Evolutionary conservation across 2,329 filamentous ascomycete species (phyloP).

Genomic region (Allantophomopsis cytisporea): DNA sequence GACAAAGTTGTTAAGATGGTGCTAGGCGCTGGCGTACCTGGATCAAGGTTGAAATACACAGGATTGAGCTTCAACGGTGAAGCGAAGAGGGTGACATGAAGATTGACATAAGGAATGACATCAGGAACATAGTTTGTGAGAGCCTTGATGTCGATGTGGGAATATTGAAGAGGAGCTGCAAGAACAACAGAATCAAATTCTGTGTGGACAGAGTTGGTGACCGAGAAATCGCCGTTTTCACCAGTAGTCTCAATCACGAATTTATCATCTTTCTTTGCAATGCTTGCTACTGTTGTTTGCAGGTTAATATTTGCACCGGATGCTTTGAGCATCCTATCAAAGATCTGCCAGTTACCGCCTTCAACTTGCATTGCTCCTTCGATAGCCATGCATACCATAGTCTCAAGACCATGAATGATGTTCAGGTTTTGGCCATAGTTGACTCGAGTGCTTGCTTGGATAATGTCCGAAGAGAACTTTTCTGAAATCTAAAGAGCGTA

Average conservation of each 20-base stretch:
- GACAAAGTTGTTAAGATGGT: slow-evolving; percentile 74
- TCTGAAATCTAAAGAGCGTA: slow-evolving; percentile 37
- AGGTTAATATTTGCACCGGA: slow-evolving; percentile 47
- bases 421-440: slow-evolving; percentile 87
- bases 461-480: slow-evolving; percentile 63
- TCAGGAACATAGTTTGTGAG: slow-evolving; percentile 62
- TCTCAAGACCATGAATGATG: slow-evolving; percentile 78
- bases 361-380: slow-evolving; percentile 67
- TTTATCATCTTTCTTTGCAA: slow-evolving; percentile 35
- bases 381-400: slow-evolving; percentile 81
- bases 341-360: slow-evolving; percentile 92
- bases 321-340: slow-evolving; percentile 61
- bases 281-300: slow-evolving; percentile 53
- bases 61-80: slow-evolving; percentile 62
- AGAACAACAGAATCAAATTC: slow-evolving; percentile 71
- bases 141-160: slow-evolving; percentile 49
- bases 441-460: slow-evolving; percentile 83
- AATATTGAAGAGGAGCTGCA: slow-evolving; percentile 72
- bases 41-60: slow-evolving; percentile 54
- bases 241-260: slow-evolving; percentile 27
- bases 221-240: slow-evolving; percentile 3
- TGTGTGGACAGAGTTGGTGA: slow-evolving; percentile 3
- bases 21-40: slow-evolving; percentile 47
- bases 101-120: slow-evolving; percentile 67
- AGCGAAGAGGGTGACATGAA: slow-evolving; percentile 84